Percentiles rank a stretch among this genome's conserved stretches.
Conservation (phyloP, 75 land plant genomes). For the Pinus tabuliformis region DNA sequence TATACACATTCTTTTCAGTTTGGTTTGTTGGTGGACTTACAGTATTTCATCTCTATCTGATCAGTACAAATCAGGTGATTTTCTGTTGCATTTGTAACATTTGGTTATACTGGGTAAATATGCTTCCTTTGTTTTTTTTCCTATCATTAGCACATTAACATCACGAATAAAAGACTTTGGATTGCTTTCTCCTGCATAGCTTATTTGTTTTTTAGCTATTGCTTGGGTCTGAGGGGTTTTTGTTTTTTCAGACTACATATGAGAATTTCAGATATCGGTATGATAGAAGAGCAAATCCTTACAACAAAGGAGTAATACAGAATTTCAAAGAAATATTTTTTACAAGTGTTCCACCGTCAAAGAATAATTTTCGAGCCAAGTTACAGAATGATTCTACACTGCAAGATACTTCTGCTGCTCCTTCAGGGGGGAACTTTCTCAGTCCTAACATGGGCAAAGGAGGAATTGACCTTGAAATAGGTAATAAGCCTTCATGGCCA, state of each 20-base stretch:
- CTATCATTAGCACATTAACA: neutral
- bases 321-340: constrained; percentile 89
- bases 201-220: neutral
- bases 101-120: neutral
- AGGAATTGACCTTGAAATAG: constrained; percentile 64
- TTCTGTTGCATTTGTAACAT: neutral
- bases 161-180: neutral
- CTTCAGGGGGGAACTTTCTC: constrained; percentile 39
- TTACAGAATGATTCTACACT: constrained; percentile 40
- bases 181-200: neutral
- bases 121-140: neutral
- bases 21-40: constrained; percentile 99
- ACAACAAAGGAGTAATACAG: constrained; percentile 68
- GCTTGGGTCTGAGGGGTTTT: neutral
- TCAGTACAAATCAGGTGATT: constrained; percentile 92
- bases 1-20: constrained; percentile 86
- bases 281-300: constrained; percentile 84
- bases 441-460: constrained; percentile 78
- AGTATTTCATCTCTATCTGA: constrained; percentile 95
- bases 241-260: constrained; percentile 82
- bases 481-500: constrained; percentile 67
- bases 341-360: constrained; percentile 63
- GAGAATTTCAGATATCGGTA: constrained; percentile 98
- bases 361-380: constrained; percentile 76
- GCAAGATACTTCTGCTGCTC: constrained; percentile 19